Percentiles rank a stretch among this genome's conserved stretches.
Conservation (phyloP, 2,329 filamentous ascomycete genomes). For the Neoscytalidium dimidiatum region DNA sequence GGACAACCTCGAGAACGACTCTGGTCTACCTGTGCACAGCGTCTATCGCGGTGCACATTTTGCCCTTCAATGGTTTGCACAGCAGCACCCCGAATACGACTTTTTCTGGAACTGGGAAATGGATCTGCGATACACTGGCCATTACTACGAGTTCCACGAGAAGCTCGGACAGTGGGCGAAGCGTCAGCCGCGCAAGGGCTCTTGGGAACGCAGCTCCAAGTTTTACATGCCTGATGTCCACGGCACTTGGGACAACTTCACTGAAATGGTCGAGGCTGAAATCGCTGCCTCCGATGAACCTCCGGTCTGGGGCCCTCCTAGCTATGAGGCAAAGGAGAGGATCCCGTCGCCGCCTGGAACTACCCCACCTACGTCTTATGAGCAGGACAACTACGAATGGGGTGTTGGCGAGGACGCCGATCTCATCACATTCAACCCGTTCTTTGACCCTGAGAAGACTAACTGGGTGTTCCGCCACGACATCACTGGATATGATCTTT, state of each 20-base stretch:
- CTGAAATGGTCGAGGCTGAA: constrained; percentile 58
- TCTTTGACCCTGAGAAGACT: constrained; percentile 73
- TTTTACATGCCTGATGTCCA: constrained; percentile 72
- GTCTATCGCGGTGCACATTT: constrained; percentile 71
- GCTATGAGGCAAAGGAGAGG: constrained; percentile 44
- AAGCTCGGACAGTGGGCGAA: constrained; percentile 65
- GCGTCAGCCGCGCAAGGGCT: constrained; percentile 68
- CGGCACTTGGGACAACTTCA: constrained; percentile 68
- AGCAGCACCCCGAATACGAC: constrained; percentile 54
- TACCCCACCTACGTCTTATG: constrained; percentile 59
- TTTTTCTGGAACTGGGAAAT: constrained; percentile 86
- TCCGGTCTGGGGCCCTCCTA: constrained; percentile 66
- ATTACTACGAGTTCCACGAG: constrained; percentile 79
- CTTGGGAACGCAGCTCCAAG: constrained; percentile 73
- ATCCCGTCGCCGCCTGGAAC: constrained; percentile 64
- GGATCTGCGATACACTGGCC: constrained; percentile 77
- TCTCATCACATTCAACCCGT: constrained; percentile 73
- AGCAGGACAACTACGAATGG: constrained; percentile 71
- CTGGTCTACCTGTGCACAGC: constrained; percentile 70
- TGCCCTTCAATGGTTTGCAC: constrained; percentile 53
- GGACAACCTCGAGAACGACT: constrained; percentile 60
- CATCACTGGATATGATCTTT: constrained; percentile 65
- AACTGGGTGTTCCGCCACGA: constrained; percentile 72
- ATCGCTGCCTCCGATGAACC: constrained; percentile 48
- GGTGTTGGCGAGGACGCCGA: constrained; percentile 76